Conservation (phyloP, 1,284 basidiomycete genomes). For the Meripilus lineatus region DNA sequence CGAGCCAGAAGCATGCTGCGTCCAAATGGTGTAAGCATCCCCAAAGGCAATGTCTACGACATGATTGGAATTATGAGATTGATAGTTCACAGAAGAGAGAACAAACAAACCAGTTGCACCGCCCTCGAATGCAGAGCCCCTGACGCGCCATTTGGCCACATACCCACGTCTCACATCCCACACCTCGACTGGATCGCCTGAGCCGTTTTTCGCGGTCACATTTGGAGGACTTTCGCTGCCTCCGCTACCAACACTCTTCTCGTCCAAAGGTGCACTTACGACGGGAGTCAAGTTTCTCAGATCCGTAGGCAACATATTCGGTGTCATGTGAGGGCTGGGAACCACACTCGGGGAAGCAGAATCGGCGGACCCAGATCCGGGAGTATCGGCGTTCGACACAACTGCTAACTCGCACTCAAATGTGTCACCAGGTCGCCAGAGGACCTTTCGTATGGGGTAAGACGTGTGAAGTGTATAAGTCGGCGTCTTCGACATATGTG, state of each 20-base stretch:
- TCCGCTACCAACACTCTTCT: conserved; percentile 6
- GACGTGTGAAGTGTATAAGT: conserved; percentile 73
- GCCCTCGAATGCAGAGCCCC: conserved; percentile 57
- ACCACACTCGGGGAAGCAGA: conserved; percentile 3
- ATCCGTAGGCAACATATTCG: background rate
- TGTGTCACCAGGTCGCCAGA: conserved; percentile 63
- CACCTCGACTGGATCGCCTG: conserved; percentile 68
- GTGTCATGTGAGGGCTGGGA: conserved; percentile 3
- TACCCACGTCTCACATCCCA: conserved; percentile 85
- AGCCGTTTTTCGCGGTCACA: conserved; percentile 26
- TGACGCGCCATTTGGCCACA: conserved; percentile 79
- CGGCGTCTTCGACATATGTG: conserved; percentile 56
- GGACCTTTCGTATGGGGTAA: conserved; percentile 67
- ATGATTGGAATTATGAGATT: background rate
- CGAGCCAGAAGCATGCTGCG: conserved; percentile 71
- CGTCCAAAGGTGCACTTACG: background rate
- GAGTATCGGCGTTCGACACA: conserved; percentile 59
- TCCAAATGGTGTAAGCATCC: conserved; percentile 71
- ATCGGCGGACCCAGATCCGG: conserved; percentile 16
- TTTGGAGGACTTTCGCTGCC: conserved; percentile 13
- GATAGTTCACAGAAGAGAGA: background rate
- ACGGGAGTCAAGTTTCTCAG: background rate
- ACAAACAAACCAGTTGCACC: conserved; percentile 58
- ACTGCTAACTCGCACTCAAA: conserved; percentile 78
- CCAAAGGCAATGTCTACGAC: conserved; percentile 61